Percentiles rank a stretch among this genome's conserved stretches.
Conservation (phyloP, 129 eudicot genomes). For the Tanacetum coccineum region DNA sequence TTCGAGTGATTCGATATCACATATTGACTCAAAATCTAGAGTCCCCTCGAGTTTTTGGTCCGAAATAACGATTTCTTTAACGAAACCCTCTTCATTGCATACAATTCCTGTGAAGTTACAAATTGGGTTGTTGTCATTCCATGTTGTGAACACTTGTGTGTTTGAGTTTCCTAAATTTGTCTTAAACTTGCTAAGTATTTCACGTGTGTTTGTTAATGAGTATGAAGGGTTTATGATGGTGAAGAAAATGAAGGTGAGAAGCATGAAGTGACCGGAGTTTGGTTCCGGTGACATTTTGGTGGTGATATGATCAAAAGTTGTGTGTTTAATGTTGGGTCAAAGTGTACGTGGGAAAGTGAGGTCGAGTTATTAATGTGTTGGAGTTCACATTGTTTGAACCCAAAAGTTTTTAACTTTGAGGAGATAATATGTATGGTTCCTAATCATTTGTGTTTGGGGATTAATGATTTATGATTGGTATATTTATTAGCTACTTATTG, state of each 20-base stretch:
- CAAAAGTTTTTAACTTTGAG: too few relatives aligned
- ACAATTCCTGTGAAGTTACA: slow-evolving; percentile 60
- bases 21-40: slow-evolving; percentile 44
- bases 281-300: slow-evolving; percentile 33
- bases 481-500: neutral
- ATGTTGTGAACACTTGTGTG: slow-evolving; percentile 32
- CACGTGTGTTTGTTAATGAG: slow-evolving; percentile 32
- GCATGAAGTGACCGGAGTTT: slow-evolving; percentile 24
- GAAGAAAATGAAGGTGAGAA: slow-evolving; percentile 23
- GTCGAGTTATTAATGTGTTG: neutral
- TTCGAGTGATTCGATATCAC: slow-evolving; percentile 45
- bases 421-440: neutral
- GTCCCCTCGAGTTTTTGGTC: slow-evolving; percentile 34
- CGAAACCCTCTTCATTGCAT: slow-evolving; percentile 27
- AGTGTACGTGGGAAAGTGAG: slow-evolving; percentile 11
- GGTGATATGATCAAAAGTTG: neutral
- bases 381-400: neutral
- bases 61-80: slow-evolving; percentile 53
- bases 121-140: slow-evolving; percentile 29
- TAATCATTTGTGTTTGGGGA: neutral
- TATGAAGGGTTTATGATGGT: slow-evolving; percentile 17
- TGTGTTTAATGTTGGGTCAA: slow-evolving; percentile 7
- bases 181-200: slow-evolving; percentile 45
- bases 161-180: slow-evolving; percentile 29
- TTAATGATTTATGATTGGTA: neutral